Conservation (phyloP, 768 basidiomycete genomes). For the Fistulinella prunicolor region DNA sequence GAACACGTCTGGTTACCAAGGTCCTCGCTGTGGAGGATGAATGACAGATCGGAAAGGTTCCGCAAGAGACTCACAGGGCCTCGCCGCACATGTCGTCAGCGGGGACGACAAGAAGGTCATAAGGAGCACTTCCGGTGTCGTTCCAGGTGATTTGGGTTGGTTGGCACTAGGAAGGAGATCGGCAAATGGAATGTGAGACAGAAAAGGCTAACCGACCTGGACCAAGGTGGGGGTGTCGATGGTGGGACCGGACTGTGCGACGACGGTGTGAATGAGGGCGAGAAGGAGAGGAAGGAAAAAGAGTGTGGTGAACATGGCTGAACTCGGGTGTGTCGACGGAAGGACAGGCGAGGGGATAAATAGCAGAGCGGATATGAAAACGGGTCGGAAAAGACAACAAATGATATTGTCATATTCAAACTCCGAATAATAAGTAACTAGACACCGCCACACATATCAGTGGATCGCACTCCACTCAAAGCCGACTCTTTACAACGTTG, state of each 20-base stretch:
- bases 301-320: slow-evolving; percentile 76
- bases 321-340: slow-evolving; percentile 4
- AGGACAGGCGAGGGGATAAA: slow-evolving; percentile 7
- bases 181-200: not conserved
- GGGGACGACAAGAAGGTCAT: slow-evolving; percentile 56
- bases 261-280: slow-evolving; percentile 46
- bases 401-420: slow-evolving; percentile 20
- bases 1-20: slow-evolving; percentile 53
- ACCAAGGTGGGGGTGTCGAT: slow-evolving; percentile 49
- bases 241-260: slow-evolving; percentile 46
- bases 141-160: slow-evolving; percentile 51
- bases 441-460: too few relatives aligned
- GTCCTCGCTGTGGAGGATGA: slow-evolving; percentile 44
- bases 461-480: too few relatives aligned
- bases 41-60: not conserved
- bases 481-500: slow-evolving; percentile 27
- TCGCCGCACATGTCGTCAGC: slow-evolving; percentile 55
- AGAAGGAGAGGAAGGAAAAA: slow-evolving; percentile 68
- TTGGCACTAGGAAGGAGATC: slow-evolving; percentile 47
- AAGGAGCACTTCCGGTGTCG: slow-evolving; percentile 40
- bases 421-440: slow-evolving; percentile 15
- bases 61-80: slow-evolving; percentile 47
- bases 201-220: slow-evolving; percentile 43
- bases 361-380: slow-evolving; percentile 18
- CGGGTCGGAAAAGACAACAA: not conserved